Evolutionary conservation across 148 eudicot species (phyloP).

Genomic region (Rhododendron henanense): DNA sequence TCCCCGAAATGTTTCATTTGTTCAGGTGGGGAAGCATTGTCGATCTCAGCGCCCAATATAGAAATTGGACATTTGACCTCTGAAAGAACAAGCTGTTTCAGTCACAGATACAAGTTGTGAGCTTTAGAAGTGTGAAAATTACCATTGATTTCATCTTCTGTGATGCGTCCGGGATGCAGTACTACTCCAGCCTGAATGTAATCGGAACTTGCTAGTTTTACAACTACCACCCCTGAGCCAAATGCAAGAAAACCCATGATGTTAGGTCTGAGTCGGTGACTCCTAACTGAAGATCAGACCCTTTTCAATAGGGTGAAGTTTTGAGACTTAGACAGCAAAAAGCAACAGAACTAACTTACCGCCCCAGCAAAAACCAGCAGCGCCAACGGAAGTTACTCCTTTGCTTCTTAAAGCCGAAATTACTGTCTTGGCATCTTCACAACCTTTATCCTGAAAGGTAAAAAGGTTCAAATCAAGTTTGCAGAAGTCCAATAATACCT

Average conservation of each 20-base stretch:
- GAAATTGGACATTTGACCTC: conserved; percentile 18
- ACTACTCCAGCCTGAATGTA: conserved; percentile 43
- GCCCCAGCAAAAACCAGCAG: conserved; percentile 23
- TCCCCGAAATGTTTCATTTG: conserved; percentile 34
- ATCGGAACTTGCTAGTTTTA: conserved; percentile 25
- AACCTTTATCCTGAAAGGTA: conserved; percentile 31
- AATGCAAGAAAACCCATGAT: background rate
- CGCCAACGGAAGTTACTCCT: conserved; percentile 31
- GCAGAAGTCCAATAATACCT: background rate
- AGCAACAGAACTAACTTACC: background rate
- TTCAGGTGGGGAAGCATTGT: conserved; percentile 38
- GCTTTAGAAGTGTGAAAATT: background rate
- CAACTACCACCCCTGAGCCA: conserved; percentile 35
- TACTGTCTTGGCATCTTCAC: conserved; percentile 33
- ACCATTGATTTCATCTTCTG: conserved; percentile 44
- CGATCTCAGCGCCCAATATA: conserved; percentile 50
- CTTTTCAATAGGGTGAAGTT: background rate
- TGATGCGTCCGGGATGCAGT: conserved; percentile 40
- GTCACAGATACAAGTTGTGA: background rate
- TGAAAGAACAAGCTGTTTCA: conserved; percentile 14
- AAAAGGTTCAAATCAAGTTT: background rate
- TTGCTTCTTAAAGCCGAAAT: conserved; percentile 25
- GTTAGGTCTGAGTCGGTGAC: background rate
- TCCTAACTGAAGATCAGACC: background rate
- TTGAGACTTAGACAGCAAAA: background rate